Base-by-base conservation (phyloP, 345 rosid species). In the Syzygium grande region DNA sequence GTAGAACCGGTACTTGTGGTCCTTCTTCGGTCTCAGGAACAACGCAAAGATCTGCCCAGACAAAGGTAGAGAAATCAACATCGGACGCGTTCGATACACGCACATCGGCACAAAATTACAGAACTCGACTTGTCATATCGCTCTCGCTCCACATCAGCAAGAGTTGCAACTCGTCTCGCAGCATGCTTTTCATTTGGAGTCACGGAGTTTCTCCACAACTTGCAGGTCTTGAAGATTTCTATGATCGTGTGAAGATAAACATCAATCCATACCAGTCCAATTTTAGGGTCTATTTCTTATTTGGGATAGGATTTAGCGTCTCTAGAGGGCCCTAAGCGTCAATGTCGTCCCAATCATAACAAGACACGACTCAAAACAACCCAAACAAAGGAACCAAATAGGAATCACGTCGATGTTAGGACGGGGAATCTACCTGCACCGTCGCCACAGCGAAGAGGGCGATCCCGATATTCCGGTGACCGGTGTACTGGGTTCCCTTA, bases 21-120 rank as follows among this genome's bases (percentile, higher is more conserved):
- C 98, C 93, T 97, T 97, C 87, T 93, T 92, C 1, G 99, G 99
- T 86, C 99, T 91, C 86, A 96, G 87, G 84, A 96, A 88, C 94
- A 97, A 80, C 0, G 98, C 99, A 85, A 97, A 96, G n/a, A 65
- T 59, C 53, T 73, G 86, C 21, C 29, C 88, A 54, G 80, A 56
- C 15, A 38, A 65, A 73, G 49, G 21, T 27, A 1, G 0, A 73
- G 83, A 10, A 38, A 73, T 73, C 83, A 73, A 73, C 83, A 73
- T 73, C 15, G 14, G 83, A 73, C 15, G 11, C 49, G 11, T 9
- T 19, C 13, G 83, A 38, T 17, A 38, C 83, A 2, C 2, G 21
- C 8, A 13, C 49, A 73, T 41, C 83, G 2, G 49, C 49, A 34
- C 83, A 73, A 73, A 73, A 73, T 19, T 73, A 73, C 49, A 38